Evolutionary conservation across 2,329 filamentous ascomycete genomes (phyloP), one percentile per base, ranked within the genome.

Genomic region (Cordyceps sp.): DNA sequence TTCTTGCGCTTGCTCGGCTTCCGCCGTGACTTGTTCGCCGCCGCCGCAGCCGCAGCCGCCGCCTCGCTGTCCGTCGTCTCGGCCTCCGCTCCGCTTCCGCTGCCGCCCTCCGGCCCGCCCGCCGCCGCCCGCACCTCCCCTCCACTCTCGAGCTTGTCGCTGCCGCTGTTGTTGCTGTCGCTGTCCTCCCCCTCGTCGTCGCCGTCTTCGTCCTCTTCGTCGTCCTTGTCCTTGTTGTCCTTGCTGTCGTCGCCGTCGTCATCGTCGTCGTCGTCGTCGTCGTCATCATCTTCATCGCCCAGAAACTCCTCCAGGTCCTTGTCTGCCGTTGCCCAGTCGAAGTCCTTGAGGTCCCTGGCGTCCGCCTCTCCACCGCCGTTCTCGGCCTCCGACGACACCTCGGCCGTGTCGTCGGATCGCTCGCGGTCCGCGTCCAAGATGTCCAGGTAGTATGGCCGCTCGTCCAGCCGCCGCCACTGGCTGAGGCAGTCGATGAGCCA

Each of bases 401-500:
- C 53, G 2, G 45, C 45, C 5, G 43, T 44, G 29, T 54, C 53
- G 19, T 50, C 51, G 5, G 46, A 49, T 25, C 36, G 46, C 40
- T 49, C 54, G 12, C 70, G 63, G 42, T 84, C 78, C 14, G 75
- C 69, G 1, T 78, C 73, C 32, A 84, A 75, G 3, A 85, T 66
- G n/a, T 78, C 65, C 29, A 93, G 53, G n/a, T 80, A 60, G 46
- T 88, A 93, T 0, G 78, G 76, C 3, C 64, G 64, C 50, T 94
- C 86, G 34, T 90, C 75, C 10, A 92, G 61, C 35, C 71, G 76
- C 39, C 69, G 64, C 90, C 90, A 98, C 50, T 79, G 78, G 18
- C 74, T 78, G 39, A 96, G 73, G 34, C 78, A 92, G 42, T 86
- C 79, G 21, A 77, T 67, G 20, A 98, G 72, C 90, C 90, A 98